Evolutionary conservation across 2,329 filamentous ascomycete genomes (phyloP), one percentile per base, ranked within the genome.

Genomic region (Talaromyces sp.): DNA sequence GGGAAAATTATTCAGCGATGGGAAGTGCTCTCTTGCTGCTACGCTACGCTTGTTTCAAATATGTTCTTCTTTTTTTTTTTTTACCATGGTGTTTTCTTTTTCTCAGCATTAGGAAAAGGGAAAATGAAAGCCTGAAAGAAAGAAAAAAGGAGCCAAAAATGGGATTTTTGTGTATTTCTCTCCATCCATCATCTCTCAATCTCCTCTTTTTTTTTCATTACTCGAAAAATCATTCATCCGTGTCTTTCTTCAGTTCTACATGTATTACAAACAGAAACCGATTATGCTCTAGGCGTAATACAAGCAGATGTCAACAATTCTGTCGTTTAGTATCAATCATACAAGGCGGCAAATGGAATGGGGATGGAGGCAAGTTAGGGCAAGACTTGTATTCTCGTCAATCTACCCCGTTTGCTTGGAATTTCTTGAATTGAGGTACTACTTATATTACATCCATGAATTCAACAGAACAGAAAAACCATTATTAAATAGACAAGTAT

Each of bases 11-110:
- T 47, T 47, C 57, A 67, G 63, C 52, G 60, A 67, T 63, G 56
- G 47, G 61, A 66, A 67, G 62, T 66, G 60, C 59, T 67, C 59
- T 65, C 63, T 63, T 61, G 66, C 61, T 66, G 62, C 52, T 65
- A 60, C 62, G 60, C 54, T 63, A 41, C 63, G 62, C 57, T 54
- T 54, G 62, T 63, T 54, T 54, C 54, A 60, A 49, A 63, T 60
- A 61, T 56, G 49, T 45, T 22, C 25, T 64, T 22, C 22, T 52
- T 37, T 41, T 50, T 37, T 37, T 64, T 27, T 27, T 39, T 37
- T 54, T 50, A 45, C 58, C 47, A 49, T 37, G 22, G n/a, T 50
- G 19, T 58, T 65, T 54, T 65, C 39, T 59, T 47, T 33, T 59
- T 58, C 56, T 59, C 37, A 33, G 35, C 56, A 59, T 56, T 54